Evolutionary conservation across 2,329 filamentous ascomycete genomes (phyloP), one percentile per base, ranked within the genome.

Genomic region (Cladosporium halotolerans): DNA sequence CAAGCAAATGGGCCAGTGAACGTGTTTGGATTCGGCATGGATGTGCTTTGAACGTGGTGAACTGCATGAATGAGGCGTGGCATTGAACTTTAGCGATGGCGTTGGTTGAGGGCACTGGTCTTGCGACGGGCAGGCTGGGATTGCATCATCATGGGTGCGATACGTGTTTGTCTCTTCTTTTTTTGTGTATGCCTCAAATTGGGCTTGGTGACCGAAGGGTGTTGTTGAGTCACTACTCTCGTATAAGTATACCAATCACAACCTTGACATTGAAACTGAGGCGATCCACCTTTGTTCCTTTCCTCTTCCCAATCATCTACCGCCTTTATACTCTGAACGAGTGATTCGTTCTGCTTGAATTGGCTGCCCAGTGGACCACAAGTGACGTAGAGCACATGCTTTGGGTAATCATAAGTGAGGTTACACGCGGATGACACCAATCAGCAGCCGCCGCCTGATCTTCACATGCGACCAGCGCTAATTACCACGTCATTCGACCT

Each of bases 1-100:
- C 69, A 81, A 88, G 59, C 89, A 95, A 74, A 77, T 96, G 45
- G 47, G 47, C 16, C 47, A 51, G 32, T 39, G 16, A 39, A 39
- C 11, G n/a, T 14, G n/a, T n/a, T 13, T 14, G 11, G 36, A 13
- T 14, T 14, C 7, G 8, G 36, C 36, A 39, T 9, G 36, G n/a
- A n/a, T 39, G n/a, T 14, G 8, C 13, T 11, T 36, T 11, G 7
- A n/a, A 36, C 5, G n/a, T 16, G 36, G 36, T 13, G n/a, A 39
- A n/a, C n/a, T 4, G 36, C 16, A 39, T 9, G 36, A 10, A 14
- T n/a, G 34, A 18, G 16, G 23, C 8, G 36, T 14, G 36, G 36
- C 36, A 14, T 42, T 42, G 18, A 19, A 9, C 43, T 51, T 44
- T 51, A 51, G 47, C 47, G 47, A 51, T n/a, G 47, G 47, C 39